A percentile compares a stretch with the other conserved stretches of the same genome.
Evolutionary conservation across 176 grass and related monocot species (phyloP).

Genomic region (Zoysia japonica): DNA sequence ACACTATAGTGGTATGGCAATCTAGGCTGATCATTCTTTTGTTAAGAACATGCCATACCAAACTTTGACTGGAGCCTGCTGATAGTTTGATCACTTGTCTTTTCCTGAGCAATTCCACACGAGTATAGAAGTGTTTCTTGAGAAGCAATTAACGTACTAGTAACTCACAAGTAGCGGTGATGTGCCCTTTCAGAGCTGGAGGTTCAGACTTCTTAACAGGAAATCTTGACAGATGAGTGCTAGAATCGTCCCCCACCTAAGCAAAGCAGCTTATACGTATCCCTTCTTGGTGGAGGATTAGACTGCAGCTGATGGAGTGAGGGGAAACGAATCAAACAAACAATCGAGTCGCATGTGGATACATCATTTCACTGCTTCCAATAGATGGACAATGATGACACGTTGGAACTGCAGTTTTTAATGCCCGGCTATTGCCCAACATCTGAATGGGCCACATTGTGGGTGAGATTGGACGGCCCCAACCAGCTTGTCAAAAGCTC

Average conservation of each 20-base stretch:
- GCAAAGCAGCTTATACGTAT: neutral
- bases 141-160: neutral
- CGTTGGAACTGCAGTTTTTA: neutral
- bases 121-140: neutral
- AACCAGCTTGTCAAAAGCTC: slow-evolving; percentile 25
- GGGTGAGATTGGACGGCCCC: slow-evolving; percentile 33
- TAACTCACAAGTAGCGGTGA: neutral
- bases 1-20: slow-evolving; percentile 30
- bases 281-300: slow-evolving; percentile 30
- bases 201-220: neutral
- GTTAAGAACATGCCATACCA: slow-evolving; percentile 30
- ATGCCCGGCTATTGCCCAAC: slow-evolving; percentile 17
- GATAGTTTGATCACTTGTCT: neutral
- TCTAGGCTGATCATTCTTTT: slow-evolving; percentile 41
- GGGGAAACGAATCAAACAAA: neutral
- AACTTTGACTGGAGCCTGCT: slow-evolving; percentile 27
- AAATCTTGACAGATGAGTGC: slow-evolving; percentile 17
- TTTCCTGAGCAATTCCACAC: neutral
- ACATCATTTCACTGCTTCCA: slow-evolving; percentile 33
- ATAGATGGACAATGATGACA: neutral
- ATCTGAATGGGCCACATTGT: neutral
- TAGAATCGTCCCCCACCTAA: slow-evolving; percentile 25
- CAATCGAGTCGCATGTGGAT: slow-evolving; percentile 10
- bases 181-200: slow-evolving; percentile 11
- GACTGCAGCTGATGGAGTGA: slow-evolving; percentile 22